phyloP scores from a whole-genome alignment of 2,329 filamentous ascomycete genomes.

The Beauveria bassiana region DNA sequence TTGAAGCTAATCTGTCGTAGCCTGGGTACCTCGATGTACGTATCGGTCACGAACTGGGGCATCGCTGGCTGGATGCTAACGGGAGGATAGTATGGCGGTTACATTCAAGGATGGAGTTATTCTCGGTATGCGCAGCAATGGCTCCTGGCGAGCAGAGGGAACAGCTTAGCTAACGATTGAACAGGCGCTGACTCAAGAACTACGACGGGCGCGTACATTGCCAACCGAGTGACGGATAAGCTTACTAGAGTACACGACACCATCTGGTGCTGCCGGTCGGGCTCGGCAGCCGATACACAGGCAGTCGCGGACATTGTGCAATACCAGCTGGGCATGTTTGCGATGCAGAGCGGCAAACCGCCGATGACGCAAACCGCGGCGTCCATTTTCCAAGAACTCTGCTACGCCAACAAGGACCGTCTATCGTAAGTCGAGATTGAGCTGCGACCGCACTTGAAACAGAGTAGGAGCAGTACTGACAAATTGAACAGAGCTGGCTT shows the following conservation, averaged over 20 bases:
- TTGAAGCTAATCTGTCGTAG: slow-evolving; percentile 41
- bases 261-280: slow-evolving; percentile 98
- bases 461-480: slow-evolving; percentile 13
- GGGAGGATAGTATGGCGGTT: slow-evolving; percentile 74
- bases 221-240: slow-evolving; percentile 98
- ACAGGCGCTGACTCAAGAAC: slow-evolving; percentile 89
- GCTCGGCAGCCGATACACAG: slow-evolving; percentile 95
- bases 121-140: slow-evolving; percentile 49
- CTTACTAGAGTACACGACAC: slow-evolving; percentile 97
- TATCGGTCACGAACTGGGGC: slow-evolving; percentile 12
- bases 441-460: background rate
- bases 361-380: slow-evolving; percentile 94
- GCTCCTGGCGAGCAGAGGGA: background rate
- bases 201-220: slow-evolving; percentile 95
- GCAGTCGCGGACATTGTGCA: slow-evolving; percentile 97
- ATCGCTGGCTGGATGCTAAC: slow-evolving; percentile 20
- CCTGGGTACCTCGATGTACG: slow-evolving; percentile 94
- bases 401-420: slow-evolving; percentile 94
- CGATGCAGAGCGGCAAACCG: slow-evolving; percentile 78
- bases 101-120: slow-evolving; percentile 99
- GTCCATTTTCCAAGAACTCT: slow-evolving; percentile 94
- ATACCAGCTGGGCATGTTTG: slow-evolving; percentile 90
- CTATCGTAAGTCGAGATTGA: slow-evolving; percentile 58
- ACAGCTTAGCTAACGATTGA: slow-evolving; percentile 12
- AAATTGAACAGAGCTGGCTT: slow-evolving; percentile 65